These are phyloP conservation scores for Alternaria metachromatica DNA, from an alignment of 2,329 filamentous ascomycete species.

Conservation along the genomic window DNA sequence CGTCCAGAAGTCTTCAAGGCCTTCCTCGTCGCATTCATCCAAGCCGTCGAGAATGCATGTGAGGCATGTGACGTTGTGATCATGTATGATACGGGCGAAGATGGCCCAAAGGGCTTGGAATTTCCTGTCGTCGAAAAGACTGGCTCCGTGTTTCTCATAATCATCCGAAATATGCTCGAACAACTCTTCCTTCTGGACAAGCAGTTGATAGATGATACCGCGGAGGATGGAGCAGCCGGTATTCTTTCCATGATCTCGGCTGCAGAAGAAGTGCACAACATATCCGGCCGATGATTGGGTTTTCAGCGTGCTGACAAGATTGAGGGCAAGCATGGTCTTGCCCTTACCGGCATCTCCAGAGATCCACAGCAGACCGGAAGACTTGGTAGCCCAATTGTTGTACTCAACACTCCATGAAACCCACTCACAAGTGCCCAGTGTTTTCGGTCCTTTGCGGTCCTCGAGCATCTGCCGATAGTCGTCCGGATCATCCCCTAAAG, in stretches of 20 bases:
- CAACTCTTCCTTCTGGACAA: neutral
- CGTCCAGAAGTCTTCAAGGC: neutral
- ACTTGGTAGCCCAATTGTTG: too few relatives aligned
- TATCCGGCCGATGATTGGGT: rapidly evolving
- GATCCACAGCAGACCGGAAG: neutral
- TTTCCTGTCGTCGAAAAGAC: neutral
- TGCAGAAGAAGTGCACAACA: neutral
- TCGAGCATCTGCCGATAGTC: neutral
- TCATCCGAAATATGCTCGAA: neutral
- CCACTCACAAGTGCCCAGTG: too few relatives aligned
- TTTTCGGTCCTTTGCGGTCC: neutral
- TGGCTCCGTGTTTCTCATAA: neutral
- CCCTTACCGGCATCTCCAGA: neutral
- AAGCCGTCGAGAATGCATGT: neutral
- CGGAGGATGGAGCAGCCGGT: neutral
- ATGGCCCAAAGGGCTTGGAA: neutral
- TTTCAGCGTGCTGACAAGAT: neutral
- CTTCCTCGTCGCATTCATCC: neutral
- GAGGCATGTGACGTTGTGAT: too few relatives aligned
- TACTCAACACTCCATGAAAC: too few relatives aligned
- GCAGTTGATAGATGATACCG: neutral
- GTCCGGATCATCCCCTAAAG: neutral
- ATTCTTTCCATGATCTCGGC: neutral
- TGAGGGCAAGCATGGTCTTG: neutral
- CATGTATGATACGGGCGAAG: too few relatives aligned